Evolutionary conservation across 2,329 filamentous ascomycete genomes (phyloP).

Genomic region (Scopulariopsis brevicaulis): DNA sequence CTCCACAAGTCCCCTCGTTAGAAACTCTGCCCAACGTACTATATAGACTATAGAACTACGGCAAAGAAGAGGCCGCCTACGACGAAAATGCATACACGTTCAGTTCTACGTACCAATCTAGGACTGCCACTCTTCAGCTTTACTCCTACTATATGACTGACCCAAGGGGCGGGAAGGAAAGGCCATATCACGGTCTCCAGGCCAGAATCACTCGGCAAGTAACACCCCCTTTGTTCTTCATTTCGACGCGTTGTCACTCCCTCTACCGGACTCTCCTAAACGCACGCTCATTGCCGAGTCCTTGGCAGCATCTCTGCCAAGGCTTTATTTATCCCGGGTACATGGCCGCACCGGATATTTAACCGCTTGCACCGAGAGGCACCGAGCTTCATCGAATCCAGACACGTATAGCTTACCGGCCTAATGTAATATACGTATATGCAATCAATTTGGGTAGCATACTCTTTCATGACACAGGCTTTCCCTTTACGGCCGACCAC

Average conservation of each 20-base stretch:
- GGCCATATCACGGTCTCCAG: background rate
- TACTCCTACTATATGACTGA: no score
- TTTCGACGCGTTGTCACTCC: constrained; percentile 12
- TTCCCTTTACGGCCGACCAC: constrained; percentile 2
- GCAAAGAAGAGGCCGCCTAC: no score
- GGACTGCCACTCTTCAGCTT: no score
- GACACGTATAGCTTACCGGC: background rate
- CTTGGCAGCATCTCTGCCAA: constrained; percentile 12
- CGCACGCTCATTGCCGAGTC: constrained; percentile 37
- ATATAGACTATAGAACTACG: no score
- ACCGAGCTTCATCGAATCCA: background rate
- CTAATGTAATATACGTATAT: constrained; percentile 1
- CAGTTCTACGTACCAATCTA: no score
- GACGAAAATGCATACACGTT: no score
- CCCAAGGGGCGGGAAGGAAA: background rate
- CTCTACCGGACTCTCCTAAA: constrained; percentile 35
- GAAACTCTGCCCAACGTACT: no score
- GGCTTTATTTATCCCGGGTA: constrained; percentile 2
- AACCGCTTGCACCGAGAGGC: background rate
- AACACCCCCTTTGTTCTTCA: background rate
- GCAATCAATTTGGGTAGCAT: constrained; percentile 3
- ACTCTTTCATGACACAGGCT: background rate
- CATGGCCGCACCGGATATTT: constrained; percentile 3
- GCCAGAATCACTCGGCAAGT: background rate
- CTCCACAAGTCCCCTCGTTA: no score